phyloP scores from a whole-genome alignment of 768 basidiomycete genomes.

The Phanerodontia chrysosporium region DNA sequence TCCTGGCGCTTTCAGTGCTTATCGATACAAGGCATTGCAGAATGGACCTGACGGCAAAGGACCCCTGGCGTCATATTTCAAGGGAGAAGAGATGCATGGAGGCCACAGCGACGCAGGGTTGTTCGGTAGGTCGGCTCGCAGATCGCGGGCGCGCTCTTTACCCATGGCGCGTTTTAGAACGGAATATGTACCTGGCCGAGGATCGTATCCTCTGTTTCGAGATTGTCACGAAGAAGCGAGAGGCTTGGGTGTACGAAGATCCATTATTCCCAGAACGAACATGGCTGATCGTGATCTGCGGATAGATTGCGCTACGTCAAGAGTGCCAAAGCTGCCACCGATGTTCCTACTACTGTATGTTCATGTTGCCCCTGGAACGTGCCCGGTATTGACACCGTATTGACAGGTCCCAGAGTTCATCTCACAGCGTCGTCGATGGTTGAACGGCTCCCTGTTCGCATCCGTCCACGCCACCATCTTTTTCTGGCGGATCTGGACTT shows the following conservation, averaged over 20 bases:
- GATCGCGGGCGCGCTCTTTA: background rate
- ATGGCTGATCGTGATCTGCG: background rate
- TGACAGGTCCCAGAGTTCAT: constrained; percentile 84
- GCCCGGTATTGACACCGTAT: background rate
- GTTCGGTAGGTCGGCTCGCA: constrained; percentile 38
- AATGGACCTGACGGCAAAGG: constrained; percentile 88
- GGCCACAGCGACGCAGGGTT: constrained; percentile 58
- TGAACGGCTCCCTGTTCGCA: constrained; percentile 89
- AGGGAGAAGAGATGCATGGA: constrained; percentile 84
- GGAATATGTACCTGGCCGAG: constrained; percentile 92
- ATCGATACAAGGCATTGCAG: constrained; percentile 81
- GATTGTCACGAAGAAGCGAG: constrained; percentile 84
- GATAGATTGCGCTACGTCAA: constrained; percentile 81
- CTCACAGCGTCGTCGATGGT: constrained; percentile 86
- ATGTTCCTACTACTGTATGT: constrained; percentile 78
- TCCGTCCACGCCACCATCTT: constrained; percentile 91
- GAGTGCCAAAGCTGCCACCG: constrained; percentile 93
- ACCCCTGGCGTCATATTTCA: constrained; percentile 90
- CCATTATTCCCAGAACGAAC: background rate
- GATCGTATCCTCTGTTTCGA: constrained; percentile 92
- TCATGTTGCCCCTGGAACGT: background rate
- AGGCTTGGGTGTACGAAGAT: constrained; percentile 69
- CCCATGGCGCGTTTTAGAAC: constrained; percentile 35
- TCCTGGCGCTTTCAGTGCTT: constrained; percentile 90
- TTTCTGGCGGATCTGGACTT: constrained; percentile 84